A percentile compares a stretch with the other conserved stretches of the same genome.
Conservation (phyloP, 164 flowering plant genomes). For the Dillenia suffruticosa region DNA sequence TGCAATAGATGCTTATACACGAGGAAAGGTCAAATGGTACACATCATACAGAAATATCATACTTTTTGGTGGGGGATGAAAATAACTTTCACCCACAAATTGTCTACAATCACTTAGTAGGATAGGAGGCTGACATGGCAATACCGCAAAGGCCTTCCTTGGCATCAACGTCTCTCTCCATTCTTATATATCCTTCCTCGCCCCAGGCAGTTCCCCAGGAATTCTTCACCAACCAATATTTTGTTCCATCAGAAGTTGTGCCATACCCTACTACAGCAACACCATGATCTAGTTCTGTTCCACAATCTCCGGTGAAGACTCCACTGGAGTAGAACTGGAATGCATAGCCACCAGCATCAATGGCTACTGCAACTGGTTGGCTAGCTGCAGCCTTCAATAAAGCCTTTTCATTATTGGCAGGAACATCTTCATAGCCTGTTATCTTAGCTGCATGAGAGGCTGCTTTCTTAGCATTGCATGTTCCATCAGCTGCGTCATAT, state of each 20-base stretch:
- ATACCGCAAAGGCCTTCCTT: constrained; percentile 37
- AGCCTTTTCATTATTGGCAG: constrained; percentile 21
- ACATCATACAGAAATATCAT: no score
- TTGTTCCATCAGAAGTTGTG: constrained; percentile 21
- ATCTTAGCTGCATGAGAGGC: constrained; percentile 19
- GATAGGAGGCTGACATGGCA: constrained; percentile 35
- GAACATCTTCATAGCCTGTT: constrained; percentile 28
- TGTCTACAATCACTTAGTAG: constrained; percentile 1
- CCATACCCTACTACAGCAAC: constrained; percentile 45
- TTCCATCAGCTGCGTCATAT: constrained; percentile 18
- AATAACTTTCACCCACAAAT: no score
- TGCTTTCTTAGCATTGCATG: constrained; percentile 14
- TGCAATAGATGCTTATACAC: no score
- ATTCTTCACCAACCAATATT: constrained; percentile 42
- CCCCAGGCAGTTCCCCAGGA: constrained; percentile 43
- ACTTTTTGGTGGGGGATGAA: no score
- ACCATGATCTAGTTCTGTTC: constrained; percentile 24
- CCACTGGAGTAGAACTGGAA: constrained; percentile 25
- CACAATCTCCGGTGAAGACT: constrained; percentile 33
- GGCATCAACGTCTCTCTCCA: constrained; percentile 23
- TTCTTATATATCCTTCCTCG: constrained; percentile 37
- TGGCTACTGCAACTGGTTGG: constrained; percentile 27
- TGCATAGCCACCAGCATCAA: constrained; percentile 21
- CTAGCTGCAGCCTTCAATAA: constrained; percentile 27
- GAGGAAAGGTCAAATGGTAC: no score